Percentiles rank a stretch among this genome's conserved stretches.
Evolutionary conservation across 768 basidiomycete species (phyloP).

Genomic region (Termitomyces titanicus): DNA sequence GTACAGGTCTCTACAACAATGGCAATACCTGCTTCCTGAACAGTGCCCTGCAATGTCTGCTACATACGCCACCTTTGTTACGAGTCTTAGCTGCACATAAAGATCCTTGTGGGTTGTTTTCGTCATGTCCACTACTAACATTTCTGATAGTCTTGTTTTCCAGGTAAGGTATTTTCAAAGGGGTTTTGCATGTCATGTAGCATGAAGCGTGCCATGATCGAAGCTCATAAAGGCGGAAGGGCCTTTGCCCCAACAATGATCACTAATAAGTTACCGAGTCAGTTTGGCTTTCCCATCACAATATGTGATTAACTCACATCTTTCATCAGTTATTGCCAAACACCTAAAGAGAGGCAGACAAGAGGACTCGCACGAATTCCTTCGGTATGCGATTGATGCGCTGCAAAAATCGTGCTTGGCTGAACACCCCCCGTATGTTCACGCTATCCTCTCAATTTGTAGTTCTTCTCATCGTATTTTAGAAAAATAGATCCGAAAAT

Average conservation of each 20-base stretch:
- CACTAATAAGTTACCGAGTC: conserved; percentile 67
- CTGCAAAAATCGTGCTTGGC: conserved; percentile 82
- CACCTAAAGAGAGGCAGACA: conserved; percentile 89
- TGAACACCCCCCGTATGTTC: conserved; percentile 64
- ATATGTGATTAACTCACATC: conserved; percentile 2
- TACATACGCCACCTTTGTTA: conserved; percentile 89
- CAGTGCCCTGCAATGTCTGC: conserved; percentile 86
- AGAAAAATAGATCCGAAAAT: conserved; percentile 71
- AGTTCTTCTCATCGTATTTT: conserved; percentile 4
- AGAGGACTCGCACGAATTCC: conserved; percentile 97
- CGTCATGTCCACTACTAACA: background rate
- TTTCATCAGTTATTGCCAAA: conserved; percentile 74
- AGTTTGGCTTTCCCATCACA: conserved; percentile 19
- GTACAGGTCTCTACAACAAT: conserved; percentile 72
- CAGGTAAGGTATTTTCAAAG: conserved; percentile 37
- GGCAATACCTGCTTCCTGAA: conserved; percentile 98
- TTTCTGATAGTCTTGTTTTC: conserved; percentile 1
- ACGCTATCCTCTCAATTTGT: background rate
- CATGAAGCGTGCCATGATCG: conserved; percentile 52
- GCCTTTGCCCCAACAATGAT: conserved; percentile 66
- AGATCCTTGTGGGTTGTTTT: conserved; percentile 59
- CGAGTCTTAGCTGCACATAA: conserved; percentile 51
- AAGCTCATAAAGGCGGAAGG: conserved; percentile 43
- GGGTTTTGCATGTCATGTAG: conserved; percentile 81
- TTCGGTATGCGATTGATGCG: conserved; percentile 90